Evolutionary conservation across 2,329 filamentous ascomycete genomes (phyloP).

Genomic region (Colletotrichum eleusines): DNA sequence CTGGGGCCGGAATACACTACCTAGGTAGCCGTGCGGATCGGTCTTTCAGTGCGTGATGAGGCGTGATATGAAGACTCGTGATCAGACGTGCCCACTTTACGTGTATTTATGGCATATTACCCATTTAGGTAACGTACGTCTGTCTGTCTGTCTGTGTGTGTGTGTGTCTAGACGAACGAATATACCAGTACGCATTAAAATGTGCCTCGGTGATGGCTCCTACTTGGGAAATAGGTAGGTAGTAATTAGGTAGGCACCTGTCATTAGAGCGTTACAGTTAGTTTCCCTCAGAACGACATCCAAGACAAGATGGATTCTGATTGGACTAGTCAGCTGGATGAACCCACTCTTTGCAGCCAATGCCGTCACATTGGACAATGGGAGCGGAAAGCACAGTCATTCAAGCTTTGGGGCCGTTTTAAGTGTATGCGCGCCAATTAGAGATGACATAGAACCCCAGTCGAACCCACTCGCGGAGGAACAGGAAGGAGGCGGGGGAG

Average conservation of each 20-base stretch:
- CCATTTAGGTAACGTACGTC: too few species aligned
- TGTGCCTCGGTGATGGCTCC: background rate
- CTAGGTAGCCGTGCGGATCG: too few species aligned
- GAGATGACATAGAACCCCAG: background rate
- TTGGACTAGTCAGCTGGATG: background rate
- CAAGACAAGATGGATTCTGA: background rate
- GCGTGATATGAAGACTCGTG: too few species aligned
- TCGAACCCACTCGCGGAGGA: background rate
- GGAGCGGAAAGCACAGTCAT: too few species aligned
- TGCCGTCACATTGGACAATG: constrained; percentile 19
- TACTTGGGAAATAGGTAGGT: too few species aligned
- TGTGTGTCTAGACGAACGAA: too few species aligned
- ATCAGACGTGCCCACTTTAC: too few species aligned
- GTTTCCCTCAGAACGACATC: background rate
- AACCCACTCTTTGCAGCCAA: background rate
- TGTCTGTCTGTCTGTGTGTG: too few species aligned
- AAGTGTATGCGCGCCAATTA: constrained; percentile 40
- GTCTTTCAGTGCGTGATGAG: too few species aligned
- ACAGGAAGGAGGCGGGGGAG: too few species aligned
- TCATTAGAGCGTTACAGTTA: background rate
- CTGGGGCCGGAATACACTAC: too few species aligned
- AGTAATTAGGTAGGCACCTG: too few species aligned
- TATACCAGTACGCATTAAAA: background rate
- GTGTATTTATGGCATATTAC: background rate
- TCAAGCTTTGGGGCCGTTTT: constrained; percentile 23